Percentiles rank a stretch among this genome's conserved stretches.
These are phyloP conservation scores for Aspergillus sp. DNA, from an alignment of 2,329 filamentous ascomycete genomes.

Conservation along the genomic window DNA sequence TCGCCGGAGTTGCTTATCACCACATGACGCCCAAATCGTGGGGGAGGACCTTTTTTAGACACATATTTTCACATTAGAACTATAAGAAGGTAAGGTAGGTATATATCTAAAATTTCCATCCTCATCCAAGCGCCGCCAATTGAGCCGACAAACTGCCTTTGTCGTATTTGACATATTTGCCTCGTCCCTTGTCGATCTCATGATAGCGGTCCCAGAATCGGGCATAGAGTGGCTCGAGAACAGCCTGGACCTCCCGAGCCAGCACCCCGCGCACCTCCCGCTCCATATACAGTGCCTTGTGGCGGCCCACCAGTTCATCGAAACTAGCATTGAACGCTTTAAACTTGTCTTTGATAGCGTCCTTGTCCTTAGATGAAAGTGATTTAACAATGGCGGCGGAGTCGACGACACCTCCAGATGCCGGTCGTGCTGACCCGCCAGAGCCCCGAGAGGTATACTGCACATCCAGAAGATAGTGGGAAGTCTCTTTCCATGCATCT, in stretches of 20 bases:
- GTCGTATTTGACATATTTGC: constrained; percentile 98
- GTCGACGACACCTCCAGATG: constrained; percentile 67
- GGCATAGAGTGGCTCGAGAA: constrained; percentile 91
- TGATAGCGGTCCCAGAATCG: constrained; percentile 97
- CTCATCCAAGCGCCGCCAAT: constrained; percentile 49
- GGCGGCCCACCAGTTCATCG: constrained; percentile 80
- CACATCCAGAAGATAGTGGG: constrained; percentile 80
- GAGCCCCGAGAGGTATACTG: constrained; percentile 78
- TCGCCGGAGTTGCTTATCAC: constrained; percentile 30
- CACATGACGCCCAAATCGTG: constrained; percentile 22
- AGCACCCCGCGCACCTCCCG: constrained; percentile 80
- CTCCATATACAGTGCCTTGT: constrained; percentile 88
- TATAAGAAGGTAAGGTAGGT: neutral
- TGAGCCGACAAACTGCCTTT: constrained; percentile 74
- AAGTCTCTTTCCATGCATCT: constrained; percentile 85
- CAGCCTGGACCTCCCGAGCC: constrained; percentile 80
- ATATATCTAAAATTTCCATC: neutral
- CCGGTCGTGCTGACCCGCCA: constrained; percentile 60
- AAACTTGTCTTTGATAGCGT: constrained; percentile 96
- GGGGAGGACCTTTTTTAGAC: neutral
- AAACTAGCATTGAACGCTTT: constrained; percentile 86
- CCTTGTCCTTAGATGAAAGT: constrained; percentile 86
- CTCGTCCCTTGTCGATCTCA: constrained; percentile 95
- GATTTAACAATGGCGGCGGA: constrained; percentile 81
- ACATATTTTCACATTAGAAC: neutral